phyloP scores from a whole-genome alignment of 805 yeast genomes.

The Wickerhamiella galacta region DNA sequence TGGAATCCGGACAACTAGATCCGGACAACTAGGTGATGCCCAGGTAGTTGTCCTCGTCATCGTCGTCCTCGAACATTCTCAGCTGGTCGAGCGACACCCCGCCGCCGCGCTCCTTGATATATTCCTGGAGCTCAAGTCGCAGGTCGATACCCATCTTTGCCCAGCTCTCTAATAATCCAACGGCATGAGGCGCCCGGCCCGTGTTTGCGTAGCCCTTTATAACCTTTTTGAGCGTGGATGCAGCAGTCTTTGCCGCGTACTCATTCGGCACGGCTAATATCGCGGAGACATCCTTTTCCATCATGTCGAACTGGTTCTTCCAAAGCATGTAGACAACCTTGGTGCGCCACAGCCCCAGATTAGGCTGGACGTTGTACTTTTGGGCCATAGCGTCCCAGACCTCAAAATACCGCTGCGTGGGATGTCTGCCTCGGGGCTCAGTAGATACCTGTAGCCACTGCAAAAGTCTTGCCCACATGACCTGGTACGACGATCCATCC shows the following conservation, averaged over 20 bases:
- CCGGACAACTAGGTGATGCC: conserved; percentile 1
- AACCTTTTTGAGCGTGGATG: conserved; percentile 7
- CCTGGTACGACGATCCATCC: conserved; percentile 6
- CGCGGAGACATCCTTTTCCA: conserved; percentile 7
- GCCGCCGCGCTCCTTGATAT: conserved; percentile 10
- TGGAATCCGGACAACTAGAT: too few species aligned
- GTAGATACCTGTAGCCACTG: conserved; percentile 11
- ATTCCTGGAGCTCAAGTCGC: conserved; percentile 8
- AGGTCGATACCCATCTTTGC: conserved; percentile 11
- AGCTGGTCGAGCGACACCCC: conserved; percentile 10
- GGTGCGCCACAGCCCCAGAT: conserved; percentile 10
- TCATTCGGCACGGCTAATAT: conserved; percentile 1
- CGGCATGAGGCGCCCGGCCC: conserved; percentile 11
- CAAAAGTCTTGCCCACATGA: conserved; percentile 15
- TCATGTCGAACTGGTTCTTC: conserved; percentile 10
- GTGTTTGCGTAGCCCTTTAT: conserved; percentile 12
- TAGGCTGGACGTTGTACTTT: conserved; percentile 7
- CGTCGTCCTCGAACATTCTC: conserved; percentile 14
- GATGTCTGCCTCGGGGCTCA: conserved; percentile 9
- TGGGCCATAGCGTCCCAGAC: conserved; percentile 9
- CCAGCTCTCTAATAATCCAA: conserved; percentile 10
- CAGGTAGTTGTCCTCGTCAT: conserved; percentile 13
- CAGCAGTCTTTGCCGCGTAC: not conserved
- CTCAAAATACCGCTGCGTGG: conserved; percentile 6
- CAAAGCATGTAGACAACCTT: conserved; percentile 10